Base-by-base conservation (phyloP, 805 yeast species). In the Phaffomyces antillensis region DNA sequence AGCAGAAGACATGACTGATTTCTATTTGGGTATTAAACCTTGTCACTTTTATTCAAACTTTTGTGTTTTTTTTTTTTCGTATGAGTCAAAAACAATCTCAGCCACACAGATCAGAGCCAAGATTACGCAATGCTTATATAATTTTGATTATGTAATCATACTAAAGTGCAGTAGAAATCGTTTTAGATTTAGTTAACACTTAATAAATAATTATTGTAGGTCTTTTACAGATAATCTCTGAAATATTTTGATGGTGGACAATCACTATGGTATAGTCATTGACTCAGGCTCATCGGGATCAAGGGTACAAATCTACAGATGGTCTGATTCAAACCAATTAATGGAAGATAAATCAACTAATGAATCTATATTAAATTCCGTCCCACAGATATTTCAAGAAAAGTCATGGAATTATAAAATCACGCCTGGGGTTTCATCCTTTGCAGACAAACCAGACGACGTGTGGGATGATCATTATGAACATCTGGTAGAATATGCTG, bases 281-380 rank as follows among this genome's bases (percentile, higher is more conserved):
- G 99, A 91, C 63, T 88, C 97, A 0, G 99, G 99, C 1, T 89
- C 97, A 1, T 86, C 96, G 0, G 99, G 99, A 2, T 88, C 97
- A 5, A 70, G 99, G 43, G 73, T 86, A 15, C 90, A 87, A 61
- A 76, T 91, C 11, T 91, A 86, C 61, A 71, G 75, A 48, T 91
- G 96, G 96, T 73, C 74, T 13, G 80, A 81, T 53, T 70, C 81
- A 1, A 50, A 53, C 2, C 60, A 60, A 37, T 45, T 60, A 18
- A 68, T 62, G 26, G 60, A 58, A 17, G 54, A 56, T 26, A 49
- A 65, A 1, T 43, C 61, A 4, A 49, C 47, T 10, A 70, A 72
- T 26, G 59, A 62, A 0, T 45, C 55, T 4, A 52, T 64, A 1
- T 54, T 77, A 37, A 68, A 68, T 6, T 76, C 88, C 0, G 85